These are phyloP conservation scores for Chloromonas sp. DNA, from an alignment of 163 green algal genomes.

Conservation along the genomic window DNA sequence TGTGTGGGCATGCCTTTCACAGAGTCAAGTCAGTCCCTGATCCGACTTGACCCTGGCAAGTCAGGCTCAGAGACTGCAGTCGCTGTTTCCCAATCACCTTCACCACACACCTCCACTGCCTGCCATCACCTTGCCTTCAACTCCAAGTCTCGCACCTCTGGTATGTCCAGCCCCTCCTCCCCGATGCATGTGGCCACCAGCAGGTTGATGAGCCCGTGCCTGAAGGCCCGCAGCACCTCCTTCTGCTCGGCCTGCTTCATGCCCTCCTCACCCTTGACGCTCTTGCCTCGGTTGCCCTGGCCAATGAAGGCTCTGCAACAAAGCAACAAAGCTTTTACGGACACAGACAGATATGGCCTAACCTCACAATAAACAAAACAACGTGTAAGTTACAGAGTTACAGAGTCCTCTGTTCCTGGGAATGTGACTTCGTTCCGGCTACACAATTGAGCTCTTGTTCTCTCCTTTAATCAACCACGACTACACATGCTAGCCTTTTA, in stretches of 20 bases:
- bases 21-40: too few relatives aligned
- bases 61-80: too few relatives aligned
- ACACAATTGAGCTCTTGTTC: too few relatives aligned
- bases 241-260: constrained; percentile 83
- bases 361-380: too few relatives aligned
- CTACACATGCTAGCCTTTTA: too few relatives aligned
- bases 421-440: too few relatives aligned
- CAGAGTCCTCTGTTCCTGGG: not conserved
- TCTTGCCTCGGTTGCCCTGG: constrained; percentile 8
- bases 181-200: constrained; percentile 93
- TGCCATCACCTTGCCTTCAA: too few relatives aligned
- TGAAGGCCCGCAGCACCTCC: constrained; percentile 67
- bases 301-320: constrained; percentile 36
- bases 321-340: not conserved
- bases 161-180: constrained; percentile 96
- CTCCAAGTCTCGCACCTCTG: constrained; percentile 40
- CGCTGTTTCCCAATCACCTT: too few relatives aligned
- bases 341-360: not conserved
- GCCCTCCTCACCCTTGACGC: constrained; percentile 8
- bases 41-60: too few relatives aligned
- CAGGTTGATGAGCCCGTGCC: constrained; percentile 70
- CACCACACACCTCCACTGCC: too few relatives aligned
- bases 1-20: too few relatives aligned
- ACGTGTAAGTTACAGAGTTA: not conserved
- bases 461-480: too few relatives aligned